Evolutionary conservation across 116 monocot genomes (phyloP).

Genomic region (Cymodocea nodosa): DNA sequence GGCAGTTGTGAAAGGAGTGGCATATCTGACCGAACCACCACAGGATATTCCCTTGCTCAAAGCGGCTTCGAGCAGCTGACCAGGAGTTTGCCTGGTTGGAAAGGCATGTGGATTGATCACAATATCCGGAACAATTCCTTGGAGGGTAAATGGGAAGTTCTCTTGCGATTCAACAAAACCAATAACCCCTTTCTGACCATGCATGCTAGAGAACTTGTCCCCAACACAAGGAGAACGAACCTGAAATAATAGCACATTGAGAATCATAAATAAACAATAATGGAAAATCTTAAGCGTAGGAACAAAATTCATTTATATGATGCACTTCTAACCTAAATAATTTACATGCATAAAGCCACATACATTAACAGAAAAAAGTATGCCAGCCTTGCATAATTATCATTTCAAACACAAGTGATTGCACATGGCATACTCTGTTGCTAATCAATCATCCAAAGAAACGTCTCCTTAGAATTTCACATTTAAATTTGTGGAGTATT

Average conservation of each 20-base stretch:
- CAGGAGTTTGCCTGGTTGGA: constrained; percentile 90
- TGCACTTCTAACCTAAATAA: background rate
- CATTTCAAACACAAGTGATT: too few relatives aligned
- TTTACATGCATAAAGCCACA: too few relatives aligned
- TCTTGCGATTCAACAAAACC: constrained; percentile 90
- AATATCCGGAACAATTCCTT: constrained; percentile 92
- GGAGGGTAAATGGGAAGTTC: constrained; percentile 77
- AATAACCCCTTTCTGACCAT: constrained; percentile 96
- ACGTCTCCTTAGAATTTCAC: background rate
- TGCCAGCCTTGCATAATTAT: too few relatives aligned
- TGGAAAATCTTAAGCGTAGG: too few relatives aligned
- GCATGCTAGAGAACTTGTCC: constrained; percentile 98
- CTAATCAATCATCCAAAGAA: background rate
- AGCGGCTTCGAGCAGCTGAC: constrained; percentile 90
- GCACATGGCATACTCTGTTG: too few relatives aligned
- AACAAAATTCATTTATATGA: background rate
- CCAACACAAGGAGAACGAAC: constrained; percentile 77
- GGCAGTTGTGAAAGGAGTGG: constrained; percentile 87
- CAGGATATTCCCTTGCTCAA: constrained; percentile 77
- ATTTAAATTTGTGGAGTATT: background rate
- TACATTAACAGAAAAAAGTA: too few relatives aligned
- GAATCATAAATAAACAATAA: background rate
- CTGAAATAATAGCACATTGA: constrained; percentile 18
- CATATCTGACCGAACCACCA: constrained; percentile 41
- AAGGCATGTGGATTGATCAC: constrained; percentile 98